phyloP scores from a whole-genome alignment of 495 filamentous ascomycete genomes.

The Tuber melanosporum region DNA sequence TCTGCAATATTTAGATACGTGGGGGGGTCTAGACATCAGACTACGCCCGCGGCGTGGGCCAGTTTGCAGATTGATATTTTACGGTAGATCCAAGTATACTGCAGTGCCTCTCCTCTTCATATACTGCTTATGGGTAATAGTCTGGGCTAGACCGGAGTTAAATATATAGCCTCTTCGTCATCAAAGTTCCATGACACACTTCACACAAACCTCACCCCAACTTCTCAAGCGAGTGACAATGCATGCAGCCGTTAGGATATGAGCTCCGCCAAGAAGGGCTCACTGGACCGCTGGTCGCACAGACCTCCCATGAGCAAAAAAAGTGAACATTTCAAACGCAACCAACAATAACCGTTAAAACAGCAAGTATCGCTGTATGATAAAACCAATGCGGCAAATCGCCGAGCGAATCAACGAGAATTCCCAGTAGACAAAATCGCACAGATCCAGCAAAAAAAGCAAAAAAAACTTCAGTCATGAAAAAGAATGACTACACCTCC shows the following conservation, averaged over 20 bases:
- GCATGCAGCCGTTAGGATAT: not conserved
- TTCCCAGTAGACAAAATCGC: conserved; percentile 4
- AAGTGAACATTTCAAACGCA: not conserved
- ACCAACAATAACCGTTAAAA: not conserved
- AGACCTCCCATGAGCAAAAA: not conserved
- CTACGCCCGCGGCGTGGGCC: conserved; percentile 41
- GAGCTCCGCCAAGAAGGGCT: not conserved
- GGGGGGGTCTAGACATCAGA: conserved; percentile 49
- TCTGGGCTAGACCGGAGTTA: not conserved
- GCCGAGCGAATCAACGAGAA: not conserved
- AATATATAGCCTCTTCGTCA: not conserved
- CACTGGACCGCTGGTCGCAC: not conserved
- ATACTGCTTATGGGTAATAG: not conserved
- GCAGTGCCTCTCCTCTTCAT: not conserved
- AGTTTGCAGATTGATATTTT: conserved; percentile 45
- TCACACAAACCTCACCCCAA: not conserved
- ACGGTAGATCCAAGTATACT: conserved; percentile 4
- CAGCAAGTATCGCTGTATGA: not conserved
- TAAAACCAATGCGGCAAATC: not conserved
- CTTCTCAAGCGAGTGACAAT: not conserved
- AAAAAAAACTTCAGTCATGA: not conserved
- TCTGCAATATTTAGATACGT: conserved; percentile 66
- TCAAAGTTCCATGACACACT: not conserved
- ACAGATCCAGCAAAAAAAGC: not conserved
- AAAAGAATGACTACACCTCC: conserved; percentile 3